Conservation (phyloP, 2,329 filamentous ascomycete genomes). For the Arachnomyces sp. region DNA sequence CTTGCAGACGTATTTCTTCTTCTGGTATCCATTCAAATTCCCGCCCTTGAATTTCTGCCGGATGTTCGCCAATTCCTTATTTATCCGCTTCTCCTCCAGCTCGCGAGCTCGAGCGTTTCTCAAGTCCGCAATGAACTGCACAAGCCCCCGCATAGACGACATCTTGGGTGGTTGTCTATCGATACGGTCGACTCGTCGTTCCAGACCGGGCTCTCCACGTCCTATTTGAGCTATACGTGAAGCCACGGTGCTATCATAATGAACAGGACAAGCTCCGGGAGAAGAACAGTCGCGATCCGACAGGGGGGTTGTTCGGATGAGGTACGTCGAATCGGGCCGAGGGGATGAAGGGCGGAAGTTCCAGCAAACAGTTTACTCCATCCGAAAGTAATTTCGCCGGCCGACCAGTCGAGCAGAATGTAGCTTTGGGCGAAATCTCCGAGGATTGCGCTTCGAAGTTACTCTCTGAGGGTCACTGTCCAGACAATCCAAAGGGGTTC, state of each 20-base stretch:
- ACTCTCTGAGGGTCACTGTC: too few species aligned
- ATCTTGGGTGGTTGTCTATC: constrained; percentile 17
- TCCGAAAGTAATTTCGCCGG: not conserved
- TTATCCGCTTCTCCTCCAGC: constrained; percentile 97
- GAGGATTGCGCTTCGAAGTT: too few species aligned
- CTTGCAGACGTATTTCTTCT: constrained; percentile 99
- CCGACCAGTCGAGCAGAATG: too few species aligned
- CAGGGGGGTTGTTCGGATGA: constrained; percentile 1
- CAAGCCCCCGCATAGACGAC: constrained; percentile 60
- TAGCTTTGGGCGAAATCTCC: too few species aligned
- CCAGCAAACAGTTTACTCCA: not conserved
- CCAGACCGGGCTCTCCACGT: not conserved
- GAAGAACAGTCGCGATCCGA: not conserved
- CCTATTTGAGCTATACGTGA: not conserved
- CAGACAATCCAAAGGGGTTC: too few species aligned
- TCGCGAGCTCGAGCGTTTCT: constrained; percentile 91
- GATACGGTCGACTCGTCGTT: not conserved
- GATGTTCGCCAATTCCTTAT: constrained; percentile 98
- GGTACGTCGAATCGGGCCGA: not conserved
- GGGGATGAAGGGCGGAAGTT: not conserved
- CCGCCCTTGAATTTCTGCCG: constrained; percentile 97
- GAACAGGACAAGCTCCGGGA: too few species aligned
- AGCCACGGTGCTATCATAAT: too few species aligned
- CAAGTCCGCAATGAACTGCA: constrained; percentile 96
- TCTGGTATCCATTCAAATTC: constrained; percentile 89